phyloP scores from a whole-genome alignment of 768 basidiomycete genomes.

The Coprinopsis marcescibilis region DNA sequence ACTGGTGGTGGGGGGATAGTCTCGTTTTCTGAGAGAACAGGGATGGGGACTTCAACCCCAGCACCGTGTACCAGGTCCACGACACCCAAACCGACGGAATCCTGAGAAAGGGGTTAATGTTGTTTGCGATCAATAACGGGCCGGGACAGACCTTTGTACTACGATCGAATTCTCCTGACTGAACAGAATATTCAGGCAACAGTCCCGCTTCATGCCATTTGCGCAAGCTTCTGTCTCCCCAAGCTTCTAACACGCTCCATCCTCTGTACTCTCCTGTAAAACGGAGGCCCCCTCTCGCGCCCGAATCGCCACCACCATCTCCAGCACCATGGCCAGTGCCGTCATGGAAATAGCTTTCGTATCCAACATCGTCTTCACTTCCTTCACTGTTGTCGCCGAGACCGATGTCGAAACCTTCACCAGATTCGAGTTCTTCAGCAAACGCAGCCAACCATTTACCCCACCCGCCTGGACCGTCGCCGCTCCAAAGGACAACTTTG shows the following conservation, averaged over 20 bases:
- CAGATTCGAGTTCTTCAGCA: slow-evolving; percentile 86
- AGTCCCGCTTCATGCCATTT: slow-evolving; percentile 83
- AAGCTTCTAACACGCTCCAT: slow-evolving; percentile 90
- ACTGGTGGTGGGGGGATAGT: slow-evolving; percentile 31
- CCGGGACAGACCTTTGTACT: slow-evolving; percentile 13
- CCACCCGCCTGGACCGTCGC: slow-evolving; percentile 91
- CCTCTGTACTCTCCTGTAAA: slow-evolving; percentile 84
- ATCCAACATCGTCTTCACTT: slow-evolving; percentile 81
- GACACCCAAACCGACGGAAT: slow-evolving; percentile 41
- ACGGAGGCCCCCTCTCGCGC: slow-evolving; percentile 63
- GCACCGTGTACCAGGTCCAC: slow-evolving; percentile 32
- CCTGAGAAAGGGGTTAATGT: slow-evolving; percentile 24
- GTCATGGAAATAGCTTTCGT: slow-evolving; percentile 83
- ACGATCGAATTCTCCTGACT: slow-evolving; percentile 37
- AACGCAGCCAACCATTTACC: slow-evolving; percentile 90
- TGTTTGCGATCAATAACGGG: slow-evolving; percentile 13
- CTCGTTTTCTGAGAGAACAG: slow-evolving; percentile 45
- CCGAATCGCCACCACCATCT: slow-evolving; percentile 72
- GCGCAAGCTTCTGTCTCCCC: slow-evolving; percentile 84
- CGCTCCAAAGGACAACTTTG: slow-evolving; percentile 91
- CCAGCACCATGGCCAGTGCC: slow-evolving; percentile 73
- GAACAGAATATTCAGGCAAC: slow-evolving; percentile 42
- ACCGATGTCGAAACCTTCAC: slow-evolving; percentile 84
- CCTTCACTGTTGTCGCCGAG: slow-evolving; percentile 55
- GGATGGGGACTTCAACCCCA: slow-evolving; percentile 56